phyloP scores from a whole-genome alignment of 257 asterid genomes.

The Nicotiana tabacum region DNA sequence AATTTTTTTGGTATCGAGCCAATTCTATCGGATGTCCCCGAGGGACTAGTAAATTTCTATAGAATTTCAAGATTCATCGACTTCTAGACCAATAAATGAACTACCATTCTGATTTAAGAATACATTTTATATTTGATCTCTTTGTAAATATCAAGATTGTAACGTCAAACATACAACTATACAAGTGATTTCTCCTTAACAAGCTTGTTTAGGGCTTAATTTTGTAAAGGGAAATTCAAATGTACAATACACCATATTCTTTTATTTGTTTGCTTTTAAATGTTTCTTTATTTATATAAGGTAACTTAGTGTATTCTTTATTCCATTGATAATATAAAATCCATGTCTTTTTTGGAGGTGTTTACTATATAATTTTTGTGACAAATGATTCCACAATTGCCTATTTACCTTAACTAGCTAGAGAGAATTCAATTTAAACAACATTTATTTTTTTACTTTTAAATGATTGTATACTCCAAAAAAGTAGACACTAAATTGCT shows the following conservation, averaged over 20 bases:
- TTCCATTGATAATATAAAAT: not conserved
- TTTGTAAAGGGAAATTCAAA: not conserved
- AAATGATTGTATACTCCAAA: not conserved
- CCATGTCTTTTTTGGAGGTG: too few relatives aligned
- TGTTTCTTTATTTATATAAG: not conserved
- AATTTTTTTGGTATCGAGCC: not conserved
- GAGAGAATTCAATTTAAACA: too few relatives aligned
- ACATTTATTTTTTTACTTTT: not conserved
- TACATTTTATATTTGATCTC: not conserved
- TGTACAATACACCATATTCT: not conserved
- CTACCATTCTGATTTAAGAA: not conserved
- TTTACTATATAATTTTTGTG: too few relatives aligned
- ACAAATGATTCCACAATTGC: too few relatives aligned
- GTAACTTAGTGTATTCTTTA: not conserved
- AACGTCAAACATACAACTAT: not conserved
- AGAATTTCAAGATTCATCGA: not conserved
- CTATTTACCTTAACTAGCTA: too few relatives aligned
- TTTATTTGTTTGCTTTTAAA: not conserved
- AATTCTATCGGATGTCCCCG: too few relatives aligned
- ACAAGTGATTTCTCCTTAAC: not conserved
- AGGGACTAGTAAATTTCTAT: not conserved
- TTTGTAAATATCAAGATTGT: not conserved
- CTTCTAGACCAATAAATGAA: not conserved
- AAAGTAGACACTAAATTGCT: too few relatives aligned
- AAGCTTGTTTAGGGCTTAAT: not conserved